Evolutionary conservation across 129 eudicot genomes (phyloP).

Genomic region (Tagetes erecta): DNA sequence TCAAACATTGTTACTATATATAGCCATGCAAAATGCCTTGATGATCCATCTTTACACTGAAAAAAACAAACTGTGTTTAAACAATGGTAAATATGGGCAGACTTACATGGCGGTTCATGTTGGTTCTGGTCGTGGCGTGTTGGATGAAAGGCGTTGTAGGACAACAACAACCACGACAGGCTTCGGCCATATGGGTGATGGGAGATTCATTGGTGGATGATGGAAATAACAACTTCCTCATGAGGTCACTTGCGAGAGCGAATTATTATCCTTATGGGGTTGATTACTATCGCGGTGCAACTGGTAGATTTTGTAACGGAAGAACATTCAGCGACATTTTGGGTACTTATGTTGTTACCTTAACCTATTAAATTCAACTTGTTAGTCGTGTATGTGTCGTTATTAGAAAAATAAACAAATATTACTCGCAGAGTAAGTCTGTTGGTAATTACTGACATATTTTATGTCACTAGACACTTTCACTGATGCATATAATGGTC

Average conservation of each 20-base stretch:
- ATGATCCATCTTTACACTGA: not conserved
- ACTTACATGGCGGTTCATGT: conserved; percentile 33
- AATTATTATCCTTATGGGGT: conserved; percentile 84
- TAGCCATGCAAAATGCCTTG: conserved; percentile 20
- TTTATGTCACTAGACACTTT: not conserved
- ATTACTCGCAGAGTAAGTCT: too few species aligned
- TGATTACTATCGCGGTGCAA: conserved; percentile 56
- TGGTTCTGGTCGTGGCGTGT: conserved; percentile 20
- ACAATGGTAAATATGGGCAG: conserved; percentile 18
- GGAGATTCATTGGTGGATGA: conserved; percentile 89
- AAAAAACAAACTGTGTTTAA: not conserved
- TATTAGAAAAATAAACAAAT: too few species aligned
- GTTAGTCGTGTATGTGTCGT: not conserved
- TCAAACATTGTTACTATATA: conserved; percentile 5
- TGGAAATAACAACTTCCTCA: conserved; percentile 81
- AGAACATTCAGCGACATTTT: conserved; percentile 65
- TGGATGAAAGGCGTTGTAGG: conserved; percentile 24
- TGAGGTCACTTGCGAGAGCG: conserved; percentile 63
- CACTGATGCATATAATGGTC: not conserved
- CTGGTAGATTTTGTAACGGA: conserved; percentile 83
- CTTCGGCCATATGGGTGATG: conserved; percentile 74
- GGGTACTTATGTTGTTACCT: conserved; percentile 41
- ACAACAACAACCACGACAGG: conserved; percentile 35
- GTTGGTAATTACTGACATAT: too few species aligned
- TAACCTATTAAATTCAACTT: not conserved